Evolutionary conservation across 306 rosid species (phyloP), one percentile per base, ranked within the genome.

Genomic region (Acacia crassicarpa): DNA sequence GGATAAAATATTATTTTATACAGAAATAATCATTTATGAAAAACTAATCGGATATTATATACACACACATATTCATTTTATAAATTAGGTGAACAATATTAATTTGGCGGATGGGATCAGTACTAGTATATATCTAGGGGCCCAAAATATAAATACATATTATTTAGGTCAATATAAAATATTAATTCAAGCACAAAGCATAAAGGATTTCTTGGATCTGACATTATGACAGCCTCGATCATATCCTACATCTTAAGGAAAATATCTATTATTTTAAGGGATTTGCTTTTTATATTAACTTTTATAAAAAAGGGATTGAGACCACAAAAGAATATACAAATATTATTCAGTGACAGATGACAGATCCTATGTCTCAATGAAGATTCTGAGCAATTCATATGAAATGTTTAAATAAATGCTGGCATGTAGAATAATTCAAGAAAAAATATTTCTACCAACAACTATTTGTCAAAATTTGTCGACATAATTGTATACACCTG

Each of bases 151-250:
- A 68, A 4, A 9, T 8, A 7, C 15, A 54, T 27, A 27, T 25
- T 62, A 20, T 40, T 10, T 68, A 20, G 22, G 49, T 20, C 48
- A 19, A 40, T 68, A 19, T 23, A 58, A 58, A 23, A 10, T 22
- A 56, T 56, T 59, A 22, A 70, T 44, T 43, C 56, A 61, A 27
- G 46, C 16, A 54, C 66, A 67, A 67, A 58, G 81, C 74, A 75
- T 79, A 49, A 68, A 85, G 49, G 84, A 84, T 87, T 88, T 89
- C 87, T 87, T 73, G 91, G 95, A 91, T 91, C 92, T 82, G 88
- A 86, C 86, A 84, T 70, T 84, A 51, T 86, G 93, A 86, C 91
- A 88, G 85, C 86, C 82, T 83, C n/a, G n/a, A n/a, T n/a, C 91
- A 72, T 80, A 89, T 89, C 87, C 75, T 70, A 63, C 77, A 87